phyloP scores from a whole-genome alignment of 2,329 filamentous ascomycete species.

The Xylariaceae sp. region DNA sequence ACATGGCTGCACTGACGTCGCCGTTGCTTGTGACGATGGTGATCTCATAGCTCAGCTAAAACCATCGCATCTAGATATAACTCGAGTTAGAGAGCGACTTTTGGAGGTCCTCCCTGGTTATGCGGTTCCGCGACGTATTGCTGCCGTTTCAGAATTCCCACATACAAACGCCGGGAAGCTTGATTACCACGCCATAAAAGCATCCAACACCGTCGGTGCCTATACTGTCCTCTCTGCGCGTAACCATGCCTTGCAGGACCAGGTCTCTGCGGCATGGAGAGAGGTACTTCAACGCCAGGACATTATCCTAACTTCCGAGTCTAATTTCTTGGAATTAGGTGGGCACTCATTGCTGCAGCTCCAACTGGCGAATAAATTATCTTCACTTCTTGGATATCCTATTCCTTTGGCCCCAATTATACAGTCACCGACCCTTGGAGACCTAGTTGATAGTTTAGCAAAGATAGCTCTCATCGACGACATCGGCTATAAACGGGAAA shows the following conservation, averaged over 20 bases:
- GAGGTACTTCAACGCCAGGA: neutral
- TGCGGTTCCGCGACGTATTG: neutral
- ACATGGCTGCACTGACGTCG: neutral
- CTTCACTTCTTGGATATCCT: neutral
- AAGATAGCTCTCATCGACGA: neutral
- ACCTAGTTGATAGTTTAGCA: neutral
- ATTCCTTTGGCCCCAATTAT: neutral
- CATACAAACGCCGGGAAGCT: constrained; percentile 8
- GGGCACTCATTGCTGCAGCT: neutral
- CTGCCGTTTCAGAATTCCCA: neutral
- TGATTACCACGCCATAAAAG: neutral
- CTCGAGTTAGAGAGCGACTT: neutral
- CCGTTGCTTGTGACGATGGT: neutral
- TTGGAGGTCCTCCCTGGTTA: neutral
- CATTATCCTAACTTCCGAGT: neutral
- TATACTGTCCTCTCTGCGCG: neutral
- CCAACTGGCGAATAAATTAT: neutral
- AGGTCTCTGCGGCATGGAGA: neutral
- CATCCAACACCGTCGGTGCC: neutral
- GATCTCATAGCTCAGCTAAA: neutral
- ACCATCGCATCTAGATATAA: neutral
- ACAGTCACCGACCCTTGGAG: neutral
- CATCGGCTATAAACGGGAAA: neutral
- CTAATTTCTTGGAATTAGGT: neutral
- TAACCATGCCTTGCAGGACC: neutral